Conservation (phyloP, 2,329 filamentous ascomycete genomes). For the Rhinocladiella mackenziei region DNA sequence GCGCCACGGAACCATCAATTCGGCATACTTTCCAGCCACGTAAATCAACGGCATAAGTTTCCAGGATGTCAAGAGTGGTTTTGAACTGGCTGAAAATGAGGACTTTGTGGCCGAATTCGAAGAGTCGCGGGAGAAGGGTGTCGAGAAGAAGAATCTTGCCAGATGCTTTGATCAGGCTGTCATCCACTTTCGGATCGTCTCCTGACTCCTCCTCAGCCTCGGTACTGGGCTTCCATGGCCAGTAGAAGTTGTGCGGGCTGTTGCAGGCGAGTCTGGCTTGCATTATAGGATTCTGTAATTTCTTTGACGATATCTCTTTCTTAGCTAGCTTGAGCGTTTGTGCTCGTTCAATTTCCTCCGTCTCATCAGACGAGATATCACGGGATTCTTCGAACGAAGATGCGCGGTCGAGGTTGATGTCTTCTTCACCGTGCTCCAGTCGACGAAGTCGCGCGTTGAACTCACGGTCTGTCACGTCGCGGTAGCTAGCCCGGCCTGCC, state of each 20-base stretch:
- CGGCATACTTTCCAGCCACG: slow-evolving; percentile 78
- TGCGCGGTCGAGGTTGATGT: slow-evolving; percentile 34
- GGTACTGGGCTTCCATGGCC: slow-evolving; percentile 64
- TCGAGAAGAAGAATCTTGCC: slow-evolving; percentile 97
- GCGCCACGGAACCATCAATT: slow-evolving; percentile 83
- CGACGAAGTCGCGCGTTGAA: slow-evolving; percentile 68
- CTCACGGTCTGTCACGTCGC: slow-evolving; percentile 72
- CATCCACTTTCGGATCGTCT: slow-evolving; percentile 62
- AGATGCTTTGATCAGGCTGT: slow-evolving; percentile 77
- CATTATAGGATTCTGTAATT: slow-evolving; percentile 87
- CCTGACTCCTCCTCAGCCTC: slow-evolving; percentile 57
- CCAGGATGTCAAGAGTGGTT: slow-evolving; percentile 83
- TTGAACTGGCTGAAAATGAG: slow-evolving; percentile 97
- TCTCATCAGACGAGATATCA: slow-evolving; percentile 19
- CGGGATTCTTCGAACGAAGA: slow-evolving; percentile 23
- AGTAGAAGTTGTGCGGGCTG: slow-evolving; percentile 93
- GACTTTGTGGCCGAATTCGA: slow-evolving; percentile 76
- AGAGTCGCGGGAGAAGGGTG: slow-evolving; percentile 71
- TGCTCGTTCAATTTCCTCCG: slow-evolving; percentile 35
- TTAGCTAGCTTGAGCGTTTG: slow-evolving; percentile 48
- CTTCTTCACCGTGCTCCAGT: slow-evolving; percentile 51
- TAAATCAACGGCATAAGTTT: slow-evolving; percentile 77
- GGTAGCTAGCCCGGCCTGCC: slow-evolving; percentile 54
- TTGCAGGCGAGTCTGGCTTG: slow-evolving; percentile 91
- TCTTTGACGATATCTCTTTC: slow-evolving; percentile 83